Evolutionary conservation across 495 filamentous ascomycete genomes (phyloP).

Genomic region (Penicillium macrosclerotiorum): DNA sequence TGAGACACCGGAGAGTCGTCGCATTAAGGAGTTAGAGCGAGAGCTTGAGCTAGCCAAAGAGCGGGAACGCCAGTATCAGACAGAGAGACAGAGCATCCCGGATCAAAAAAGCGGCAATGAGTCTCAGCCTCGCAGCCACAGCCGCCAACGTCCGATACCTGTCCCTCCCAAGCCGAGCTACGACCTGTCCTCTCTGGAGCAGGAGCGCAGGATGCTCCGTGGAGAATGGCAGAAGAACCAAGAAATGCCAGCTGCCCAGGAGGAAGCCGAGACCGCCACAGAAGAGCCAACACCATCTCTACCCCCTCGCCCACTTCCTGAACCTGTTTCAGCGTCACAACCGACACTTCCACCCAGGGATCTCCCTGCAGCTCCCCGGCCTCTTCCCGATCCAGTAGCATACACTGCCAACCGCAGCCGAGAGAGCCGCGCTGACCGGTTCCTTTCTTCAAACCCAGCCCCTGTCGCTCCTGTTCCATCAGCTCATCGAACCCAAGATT

Average conservation of each 20-base stretch:
- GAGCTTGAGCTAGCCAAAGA: constrained; percentile 84
- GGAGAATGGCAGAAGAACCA: constrained; percentile 64
- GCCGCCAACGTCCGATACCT: constrained; percentile 43
- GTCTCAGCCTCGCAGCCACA: constrained; percentile 32
- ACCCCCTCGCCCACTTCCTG: constrained; percentile 42
- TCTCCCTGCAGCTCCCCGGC: constrained; percentile 26
- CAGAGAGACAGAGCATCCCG: constrained; percentile 63
- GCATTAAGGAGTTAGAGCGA: constrained; percentile 78
- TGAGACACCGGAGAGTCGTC: constrained; percentile 52
- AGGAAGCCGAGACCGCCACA: constrained; percentile 19
- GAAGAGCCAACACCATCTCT: constrained; percentile 34
- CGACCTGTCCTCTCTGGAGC: constrained; percentile 67
- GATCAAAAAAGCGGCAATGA: constrained; percentile 30
- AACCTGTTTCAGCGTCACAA: constrained; percentile 22
- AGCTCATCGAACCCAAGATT: constrained; percentile 48
- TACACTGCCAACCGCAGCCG: constrained; percentile 25
- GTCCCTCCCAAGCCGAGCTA: constrained; percentile 53
- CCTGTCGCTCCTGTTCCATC: constrained; percentile 36
- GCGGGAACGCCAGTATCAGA: constrained; percentile 80
- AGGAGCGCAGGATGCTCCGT: constrained; percentile 73
- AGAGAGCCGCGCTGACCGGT: constrained; percentile 44
- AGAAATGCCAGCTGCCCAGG: constrained; percentile 19
- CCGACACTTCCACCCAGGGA: constrained; percentile 18
- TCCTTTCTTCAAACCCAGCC: constrained; percentile 51
- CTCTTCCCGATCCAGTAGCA: constrained; percentile 30